Base-by-base conservation (phyloP, 2,329 filamentous ascomycete species). In the Fusarium agapanthi region DNA sequence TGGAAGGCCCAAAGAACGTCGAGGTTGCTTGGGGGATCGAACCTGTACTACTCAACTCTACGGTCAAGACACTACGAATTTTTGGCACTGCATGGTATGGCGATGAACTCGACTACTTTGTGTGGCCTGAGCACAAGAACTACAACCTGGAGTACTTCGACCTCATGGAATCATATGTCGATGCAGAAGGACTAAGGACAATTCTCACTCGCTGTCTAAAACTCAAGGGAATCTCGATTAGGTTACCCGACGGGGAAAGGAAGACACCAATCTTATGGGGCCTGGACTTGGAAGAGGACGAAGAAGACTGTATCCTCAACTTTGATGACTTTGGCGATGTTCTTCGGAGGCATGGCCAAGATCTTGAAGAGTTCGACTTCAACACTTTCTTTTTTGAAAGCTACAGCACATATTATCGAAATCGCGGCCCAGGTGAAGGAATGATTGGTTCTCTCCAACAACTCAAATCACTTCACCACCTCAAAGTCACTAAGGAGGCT, bases 91-190 rank as follows among this genome's bases (percentile, higher is more conserved):
- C 54, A 6, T 65, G 60, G 30, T 18, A 15, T 11, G 34, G n/a
- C 15, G 1, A 12, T 7, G 11, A 3, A 7, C 11, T 24, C 22
- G 6, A 4, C 3, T 0, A 0, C 8, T 14, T 50, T 2, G 3
- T 10, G 3, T 34, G 30, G 30, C 30, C 16, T 34, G 6, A 24
- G 28, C 30, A 34, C 47, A 34, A 34, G 20, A 65, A n/a, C 26
- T 24, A 38, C 11, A 57, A 57, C 4, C 26, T 65, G 14, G 30
- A 28, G 11, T 28, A 51, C 5, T 18, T 73, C 1, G 45, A 66
- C 4, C 35, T 75, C 1, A 24, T 50, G 3, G 28, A 64, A 22
- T 41, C 53, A 4, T 40, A 64, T 3, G 3, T 71, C 14, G 54
- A 69, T 4, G 14, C 34, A 0, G 4, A 8, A 3, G 41, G 45